Conservation (phyloP, 352 stramenopile genomes). For the Phytophthora pini region DNA sequence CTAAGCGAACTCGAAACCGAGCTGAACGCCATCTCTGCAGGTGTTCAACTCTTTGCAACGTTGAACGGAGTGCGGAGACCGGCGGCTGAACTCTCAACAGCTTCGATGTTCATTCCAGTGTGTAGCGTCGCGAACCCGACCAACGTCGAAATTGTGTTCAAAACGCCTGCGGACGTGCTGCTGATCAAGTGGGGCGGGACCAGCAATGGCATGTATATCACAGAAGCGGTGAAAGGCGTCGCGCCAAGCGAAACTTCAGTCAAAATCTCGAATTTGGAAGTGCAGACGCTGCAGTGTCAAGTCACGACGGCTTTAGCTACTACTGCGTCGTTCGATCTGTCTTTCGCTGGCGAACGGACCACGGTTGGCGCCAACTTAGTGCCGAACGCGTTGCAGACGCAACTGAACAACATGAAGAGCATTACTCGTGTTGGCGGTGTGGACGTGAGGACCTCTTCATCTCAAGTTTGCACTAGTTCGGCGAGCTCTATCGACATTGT, state of each 20-base stretch:
- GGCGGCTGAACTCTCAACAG: slow-evolving; percentile 32
- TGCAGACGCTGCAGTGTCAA: slow-evolving; percentile 63
- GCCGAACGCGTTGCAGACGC: slow-evolving; percentile 42
- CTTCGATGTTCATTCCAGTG: slow-evolving; percentile 53
- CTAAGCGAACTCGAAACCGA: slow-evolving; percentile 55
- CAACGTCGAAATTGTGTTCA: slow-evolving; percentile 70
- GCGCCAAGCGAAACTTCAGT: slow-evolving; percentile 38
- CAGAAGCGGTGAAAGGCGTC: slow-evolving; percentile 62
- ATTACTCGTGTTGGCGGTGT: slow-evolving; percentile 59
- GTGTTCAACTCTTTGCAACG: slow-evolving; percentile 55
- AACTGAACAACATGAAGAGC: slow-evolving; percentile 56
- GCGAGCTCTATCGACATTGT: slow-evolving; percentile 48
- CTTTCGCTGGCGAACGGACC: slow-evolving; percentile 44
- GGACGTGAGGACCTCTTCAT: slow-evolving; percentile 44
- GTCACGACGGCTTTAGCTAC: slow-evolving; percentile 39
- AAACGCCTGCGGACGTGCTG: slow-evolving; percentile 49
- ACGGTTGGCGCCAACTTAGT: slow-evolving; percentile 49
- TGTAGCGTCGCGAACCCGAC: slow-evolving; percentile 57
- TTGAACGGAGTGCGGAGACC: slow-evolving; percentile 24
- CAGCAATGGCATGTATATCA: slow-evolving; percentile 69
- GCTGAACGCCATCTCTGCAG: slow-evolving; percentile 58
- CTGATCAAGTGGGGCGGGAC: slow-evolving; percentile 64
- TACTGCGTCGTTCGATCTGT: slow-evolving; percentile 56
- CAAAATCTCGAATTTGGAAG: slow-evolving; percentile 61
- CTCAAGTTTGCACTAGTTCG: slow-evolving; percentile 39